phyloP scores from a whole-genome alignment of 2,329 filamentous ascomycete species.

The Blastomyces parvus region DNA sequence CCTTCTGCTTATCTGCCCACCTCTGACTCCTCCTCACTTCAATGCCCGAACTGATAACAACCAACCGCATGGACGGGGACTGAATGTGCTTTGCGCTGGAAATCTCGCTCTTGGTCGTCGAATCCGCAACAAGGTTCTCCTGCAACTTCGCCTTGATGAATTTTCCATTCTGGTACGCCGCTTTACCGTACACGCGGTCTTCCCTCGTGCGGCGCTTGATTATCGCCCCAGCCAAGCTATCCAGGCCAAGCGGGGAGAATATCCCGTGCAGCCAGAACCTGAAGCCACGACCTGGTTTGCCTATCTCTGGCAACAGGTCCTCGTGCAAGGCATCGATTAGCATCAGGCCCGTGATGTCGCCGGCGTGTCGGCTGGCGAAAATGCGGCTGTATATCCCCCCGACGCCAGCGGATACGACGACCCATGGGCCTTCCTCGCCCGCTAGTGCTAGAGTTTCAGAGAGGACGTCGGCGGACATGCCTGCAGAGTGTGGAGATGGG shows the following conservation, averaged over 20 bases:
- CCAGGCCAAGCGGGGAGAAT: slow-evolving; percentile 75
- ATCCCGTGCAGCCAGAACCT: slow-evolving; percentile 76
- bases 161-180: slow-evolving; percentile 70
- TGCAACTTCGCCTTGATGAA: slow-evolving; percentile 85
- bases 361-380: slow-evolving; percentile 73
- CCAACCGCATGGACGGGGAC: slow-evolving; percentile 61
- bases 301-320: slow-evolving; percentile 61
- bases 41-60: slow-evolving; percentile 72
- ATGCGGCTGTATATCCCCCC: slow-evolving; percentile 85
- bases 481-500: slow-evolving; percentile 83
- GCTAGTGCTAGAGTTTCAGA: slow-evolving; percentile 74
- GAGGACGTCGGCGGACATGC: slow-evolving; percentile 81
- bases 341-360: slow-evolving; percentile 66
- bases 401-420: slow-evolving; percentile 75
- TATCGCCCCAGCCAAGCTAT: slow-evolving; percentile 68
- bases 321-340: slow-evolving; percentile 86
- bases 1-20: slow-evolving; percentile 80
- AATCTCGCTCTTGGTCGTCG: slow-evolving; percentile 76
- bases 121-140: slow-evolving; percentile 79
- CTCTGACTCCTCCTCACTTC: slow-evolving; percentile 55
- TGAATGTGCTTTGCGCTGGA: slow-evolving; percentile 70
- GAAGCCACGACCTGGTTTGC: slow-evolving; percentile 63
- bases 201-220: slow-evolving; percentile 70
- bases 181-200: slow-evolving; percentile 75
- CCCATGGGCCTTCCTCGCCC: slow-evolving; percentile 79